These are phyloP conservation scores for Apophysomyces sp. DNA, from an alignment of 371 early-diverging fungal genomes.

Conservation along the genomic window DNA sequence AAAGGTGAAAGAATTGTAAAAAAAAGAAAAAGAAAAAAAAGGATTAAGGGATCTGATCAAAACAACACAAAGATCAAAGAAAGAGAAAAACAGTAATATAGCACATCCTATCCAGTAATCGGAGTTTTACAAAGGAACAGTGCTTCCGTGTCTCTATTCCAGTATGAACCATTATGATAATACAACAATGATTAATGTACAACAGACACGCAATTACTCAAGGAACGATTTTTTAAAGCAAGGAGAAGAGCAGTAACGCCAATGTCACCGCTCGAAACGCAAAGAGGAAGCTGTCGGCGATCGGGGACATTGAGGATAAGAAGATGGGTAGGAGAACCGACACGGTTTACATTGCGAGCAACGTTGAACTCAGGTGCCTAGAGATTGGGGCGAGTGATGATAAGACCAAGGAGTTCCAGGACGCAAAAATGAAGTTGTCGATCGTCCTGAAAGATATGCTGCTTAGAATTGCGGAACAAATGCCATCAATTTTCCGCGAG, in stretches of 20 bases:
- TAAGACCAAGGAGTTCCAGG: slow-evolving; percentile 3
- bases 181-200: too few relatives aligned
- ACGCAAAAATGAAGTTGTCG: slow-evolving; percentile 9
- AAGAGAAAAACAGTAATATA: too few relatives aligned
- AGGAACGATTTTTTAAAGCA: slow-evolving; percentile 7
- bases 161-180: too few relatives aligned
- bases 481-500: neutral
- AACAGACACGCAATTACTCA: too few relatives aligned
- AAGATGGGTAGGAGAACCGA: slow-evolving; percentile 10
- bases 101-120: too few relatives aligned
- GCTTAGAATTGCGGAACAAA: neutral
- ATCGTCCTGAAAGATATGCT: slow-evolving; percentile 11
- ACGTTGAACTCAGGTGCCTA: slow-evolving; percentile 10
- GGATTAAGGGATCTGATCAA: too few relatives aligned
- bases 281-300: slow-evolving; percentile 12
- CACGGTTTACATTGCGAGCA: slow-evolving; percentile 7
- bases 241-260: slow-evolving; percentile 7
- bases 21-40: too few relatives aligned
- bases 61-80: too few relatives aligned
- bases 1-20: too few relatives aligned
- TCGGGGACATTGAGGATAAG: slow-evolving; percentile 1
- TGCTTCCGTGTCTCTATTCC: too few relatives aligned
- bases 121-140: too few relatives aligned
- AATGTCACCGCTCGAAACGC: slow-evolving; percentile 3
- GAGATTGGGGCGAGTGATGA: slow-evolving; percentile 2